These are phyloP conservation scores for Phytophthora tubulina DNA, from an alignment of 352 stramenopile species.

Conservation along the genomic window DNA sequence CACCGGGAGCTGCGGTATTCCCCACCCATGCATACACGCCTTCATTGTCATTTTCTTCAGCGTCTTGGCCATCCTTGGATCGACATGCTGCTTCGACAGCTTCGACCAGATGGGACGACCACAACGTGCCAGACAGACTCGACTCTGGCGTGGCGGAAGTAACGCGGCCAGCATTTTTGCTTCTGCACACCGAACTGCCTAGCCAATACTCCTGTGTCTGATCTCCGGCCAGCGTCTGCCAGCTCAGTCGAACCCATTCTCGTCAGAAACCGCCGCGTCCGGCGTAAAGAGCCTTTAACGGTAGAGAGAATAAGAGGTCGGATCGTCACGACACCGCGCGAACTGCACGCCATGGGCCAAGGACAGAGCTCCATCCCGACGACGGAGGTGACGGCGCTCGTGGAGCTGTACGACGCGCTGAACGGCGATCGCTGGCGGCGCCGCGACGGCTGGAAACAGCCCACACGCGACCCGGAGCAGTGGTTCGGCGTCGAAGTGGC, in stretches of 20 bases:
- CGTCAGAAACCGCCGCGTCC: slow-evolving; percentile 25
- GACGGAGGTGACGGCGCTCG: slow-evolving; percentile 70
- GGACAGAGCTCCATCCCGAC: slow-evolving; percentile 82
- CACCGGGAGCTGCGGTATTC: slow-evolving; percentile 41
- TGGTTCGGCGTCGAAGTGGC: slow-evolving; percentile 84
- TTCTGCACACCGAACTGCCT: slow-evolving; percentile 13
- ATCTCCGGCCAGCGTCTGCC: slow-evolving; percentile 16
- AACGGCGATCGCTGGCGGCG: slow-evolving; percentile 76
- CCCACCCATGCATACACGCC: slow-evolving; percentile 9
- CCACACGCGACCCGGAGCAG: slow-evolving; percentile 73
- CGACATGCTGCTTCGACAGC: slow-evolving; percentile 4
- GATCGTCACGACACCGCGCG: neutral
- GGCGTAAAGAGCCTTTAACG: slow-evolving; percentile 4
- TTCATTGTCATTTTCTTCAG: neutral
- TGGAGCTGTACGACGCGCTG: slow-evolving; percentile 80
- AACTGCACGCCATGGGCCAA: slow-evolving; percentile 61
- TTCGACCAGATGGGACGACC: slow-evolving; percentile 31
- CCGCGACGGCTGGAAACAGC: slow-evolving; percentile 81
- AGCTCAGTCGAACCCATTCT: slow-evolving; percentile 10
- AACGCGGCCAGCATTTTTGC: slow-evolving; percentile 13
- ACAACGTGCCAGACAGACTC: slow-evolving; percentile 4
- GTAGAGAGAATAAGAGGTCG: slow-evolving; percentile 29
- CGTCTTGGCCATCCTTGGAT: slow-evolving; percentile 6
- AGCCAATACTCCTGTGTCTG: slow-evolving; percentile 5
- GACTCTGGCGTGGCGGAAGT: slow-evolving; percentile 16